Base-by-base conservation (phyloP, 345 rosid genomes). In the Gossypium ekmanianum region DNA sequence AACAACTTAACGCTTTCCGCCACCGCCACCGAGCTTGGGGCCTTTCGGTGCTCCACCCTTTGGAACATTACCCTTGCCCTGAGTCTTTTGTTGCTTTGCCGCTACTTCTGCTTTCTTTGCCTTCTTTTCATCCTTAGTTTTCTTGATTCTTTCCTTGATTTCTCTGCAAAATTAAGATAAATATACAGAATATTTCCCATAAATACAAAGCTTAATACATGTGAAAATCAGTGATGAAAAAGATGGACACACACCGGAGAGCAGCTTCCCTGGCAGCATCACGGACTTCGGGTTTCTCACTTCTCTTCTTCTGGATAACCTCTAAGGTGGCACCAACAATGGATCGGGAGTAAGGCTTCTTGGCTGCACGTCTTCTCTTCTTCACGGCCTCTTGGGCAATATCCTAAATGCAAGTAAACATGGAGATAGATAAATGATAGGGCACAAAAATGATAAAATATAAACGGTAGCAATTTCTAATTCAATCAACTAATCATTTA, bases 221-320 rank as follows among this genome's bases (percentile, higher is more conserved):
- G 27, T 26, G 13, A 7, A 51, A 27, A 64, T 18, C 18, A 13
- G 11, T 17, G 3, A 41, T 22, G 1, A 16, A 17, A 41, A 43
- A 0, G n/a, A 65, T 2, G 1, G 29, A 51, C 22, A 75, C 88
- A 1, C 67, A 89, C 93, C 90, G 89, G 1, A 89, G 81, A 8
- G 96, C 93, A 41, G 96, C 88, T 79, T 89, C 93, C 63, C 93
- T 84, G 52, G 97, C 97, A 24, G 94, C 94, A 84, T 91, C 94
- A 59, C 97, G 88, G 50, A 91, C 91, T 84, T 91, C 92, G 0
- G 97, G 94, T 75, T 91, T 91, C 90, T 91, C 97, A 13, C 89
- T 75, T 59, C 97, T 84, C 78, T 76, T 91, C 85, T 88, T 91
- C 81, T 91, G 97, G 58, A 91, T 91, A 29, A 88, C 87, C 56